Base-by-base conservation (phyloP, 805 yeast genomes). In the Metschnikowia shivogae region DNA sequence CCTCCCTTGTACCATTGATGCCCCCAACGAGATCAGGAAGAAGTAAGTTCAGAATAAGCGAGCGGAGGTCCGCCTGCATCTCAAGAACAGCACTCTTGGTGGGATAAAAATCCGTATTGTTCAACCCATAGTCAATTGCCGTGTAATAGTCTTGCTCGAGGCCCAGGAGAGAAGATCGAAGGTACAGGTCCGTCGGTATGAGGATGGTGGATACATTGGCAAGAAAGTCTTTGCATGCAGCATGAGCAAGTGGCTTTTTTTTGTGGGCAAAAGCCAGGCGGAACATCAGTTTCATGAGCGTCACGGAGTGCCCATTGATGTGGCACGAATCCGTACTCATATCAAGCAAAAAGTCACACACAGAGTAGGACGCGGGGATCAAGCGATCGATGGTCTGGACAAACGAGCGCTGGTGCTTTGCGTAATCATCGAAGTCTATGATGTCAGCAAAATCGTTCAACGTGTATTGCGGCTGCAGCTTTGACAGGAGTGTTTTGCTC, bases 381-480 rank as follows among this genome's bases (percentile, higher is more conserved):
- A 76, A 54, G 13, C 64, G 54, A 45, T 78, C 79, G 2, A 85
- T 69, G 1, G 86, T 89, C 47, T 85, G 88, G 10, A 88, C 78
- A 26, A 76, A 77, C 0, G 90, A 78, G 53, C 80, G 72, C 54
- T 82, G 86, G 36, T 80, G 77, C 42, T 73, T 72, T 1, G 93
- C 88, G 42, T 61, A 64, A 22, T 80, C 59, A 56, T 85, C 84
- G 0, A 72, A 62, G 20, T 80, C 84, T 1, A 83, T 72, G 4
- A 85, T 77, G n/a, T 68, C 62, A 0, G 77, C 63, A 4, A 61
- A 59, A 45, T 74, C 76, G 36, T 79, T 72, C 14, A 70, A 62
- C n/a, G 59, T 62, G 45, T 68, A 65, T 39, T 67, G 34, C 33
- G 63, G 35, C 41, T 45, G n/a, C 56, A 58, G 19, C 58, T 55